Percentiles rank a stretch among this genome's conserved stretches.
Conservation (phyloP, 352 stramenopile species). For the Globisporangium uncinulatum region DNA sequence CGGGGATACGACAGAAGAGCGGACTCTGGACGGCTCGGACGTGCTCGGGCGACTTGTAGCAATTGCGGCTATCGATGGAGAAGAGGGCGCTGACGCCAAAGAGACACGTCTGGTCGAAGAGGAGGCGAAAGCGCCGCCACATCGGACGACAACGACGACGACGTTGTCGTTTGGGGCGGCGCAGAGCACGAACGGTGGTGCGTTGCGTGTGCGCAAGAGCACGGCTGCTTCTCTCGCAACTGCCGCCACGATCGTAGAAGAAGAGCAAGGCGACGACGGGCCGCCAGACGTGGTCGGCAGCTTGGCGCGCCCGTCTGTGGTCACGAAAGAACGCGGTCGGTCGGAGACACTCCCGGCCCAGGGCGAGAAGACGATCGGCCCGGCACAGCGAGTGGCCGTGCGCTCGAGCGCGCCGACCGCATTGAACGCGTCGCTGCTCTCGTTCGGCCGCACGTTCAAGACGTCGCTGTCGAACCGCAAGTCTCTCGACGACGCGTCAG, state of each 20-base stretch:
- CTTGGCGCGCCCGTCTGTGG: not conserved
- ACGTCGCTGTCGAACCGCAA: conserved; percentile 18
- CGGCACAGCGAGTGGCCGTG: conserved; percentile 36
- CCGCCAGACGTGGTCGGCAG: not conserved
- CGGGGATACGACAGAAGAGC: conserved; percentile 4
- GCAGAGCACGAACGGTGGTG: conserved; percentile 6
- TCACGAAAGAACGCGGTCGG: not conserved
- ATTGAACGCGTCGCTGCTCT: conserved; percentile 13
- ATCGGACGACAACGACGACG: conserved; percentile 12
- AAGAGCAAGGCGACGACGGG: conserved; percentile 11
- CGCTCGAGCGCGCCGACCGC: conserved; percentile 14
- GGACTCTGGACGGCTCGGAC: conserved; percentile 2
- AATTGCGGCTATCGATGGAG: not conserved
- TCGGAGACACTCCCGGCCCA: conserved; percentile 4
- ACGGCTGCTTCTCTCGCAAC: not conserved
- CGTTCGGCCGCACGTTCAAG: conserved; percentile 15
- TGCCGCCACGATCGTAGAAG: conserved; percentile 15
- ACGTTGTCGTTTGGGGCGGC: conserved; percentile 28
- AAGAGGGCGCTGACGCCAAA: not conserved
- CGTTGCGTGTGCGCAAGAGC: conserved; percentile 22
- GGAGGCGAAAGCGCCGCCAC: conserved; percentile 10
- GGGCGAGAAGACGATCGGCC: conserved; percentile 8
- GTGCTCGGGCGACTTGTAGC: not conserved
- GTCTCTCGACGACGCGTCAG: conserved; percentile 36
- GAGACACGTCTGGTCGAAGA: not conserved